Conservation (phyloP, 2,329 filamentous ascomycete genomes). For the Pseudopyricularia cyperi region DNA sequence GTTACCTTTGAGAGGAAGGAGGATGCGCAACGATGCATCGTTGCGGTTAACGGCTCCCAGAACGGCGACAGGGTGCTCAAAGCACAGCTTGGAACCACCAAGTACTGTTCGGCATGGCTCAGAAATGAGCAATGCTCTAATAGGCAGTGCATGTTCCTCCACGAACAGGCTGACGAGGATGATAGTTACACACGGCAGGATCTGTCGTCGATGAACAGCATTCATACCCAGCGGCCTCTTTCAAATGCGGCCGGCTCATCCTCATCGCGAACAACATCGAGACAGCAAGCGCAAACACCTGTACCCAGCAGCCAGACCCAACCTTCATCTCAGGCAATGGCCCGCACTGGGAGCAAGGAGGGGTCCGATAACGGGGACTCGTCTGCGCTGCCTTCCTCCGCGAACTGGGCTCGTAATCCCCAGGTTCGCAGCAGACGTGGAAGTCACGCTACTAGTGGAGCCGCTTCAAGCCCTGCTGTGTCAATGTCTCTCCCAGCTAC, state of each 20-base stretch:
- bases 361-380: slow-evolving; percentile 63
- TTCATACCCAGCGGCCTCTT: slow-evolving; percentile 63
- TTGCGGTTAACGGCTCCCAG: slow-evolving; percentile 79
- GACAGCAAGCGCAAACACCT: slow-evolving; percentile 30
- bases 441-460: slow-evolving; percentile 70
- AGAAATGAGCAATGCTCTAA: slow-evolving; percentile 92
- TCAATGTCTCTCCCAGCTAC: slow-evolving; percentile 43
- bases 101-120: slow-evolving; percentile 95
- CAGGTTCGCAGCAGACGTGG: slow-evolving; percentile 54
- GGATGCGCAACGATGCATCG: slow-evolving; percentile 81
- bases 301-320: slow-evolving; percentile 14
- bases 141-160: slow-evolving; percentile 92
- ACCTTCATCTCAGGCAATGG: slow-evolving; percentile 49
- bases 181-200: slow-evolving; percentile 94
- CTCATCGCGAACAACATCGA: slow-evolving; percentile 34
- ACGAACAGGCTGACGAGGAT: slow-evolving; percentile 95
- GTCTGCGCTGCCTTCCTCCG: slow-evolving; percentile 83
- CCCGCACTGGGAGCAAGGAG: slow-evolving; percentile 65
- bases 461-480: slow-evolving; percentile 71
- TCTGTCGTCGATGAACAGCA: slow-evolving; percentile 85
- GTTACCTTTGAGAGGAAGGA: slow-evolving; percentile 93
- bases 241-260: slow-evolving; percentile 33
- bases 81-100: slow-evolving; percentile 77
- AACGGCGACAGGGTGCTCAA: slow-evolving; percentile 80
- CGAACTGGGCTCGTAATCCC: slow-evolving; percentile 75